phyloP scores from a whole-genome alignment of 805 yeast genomes.

The Cyberlindnera nakhonratchasimensis region DNA sequence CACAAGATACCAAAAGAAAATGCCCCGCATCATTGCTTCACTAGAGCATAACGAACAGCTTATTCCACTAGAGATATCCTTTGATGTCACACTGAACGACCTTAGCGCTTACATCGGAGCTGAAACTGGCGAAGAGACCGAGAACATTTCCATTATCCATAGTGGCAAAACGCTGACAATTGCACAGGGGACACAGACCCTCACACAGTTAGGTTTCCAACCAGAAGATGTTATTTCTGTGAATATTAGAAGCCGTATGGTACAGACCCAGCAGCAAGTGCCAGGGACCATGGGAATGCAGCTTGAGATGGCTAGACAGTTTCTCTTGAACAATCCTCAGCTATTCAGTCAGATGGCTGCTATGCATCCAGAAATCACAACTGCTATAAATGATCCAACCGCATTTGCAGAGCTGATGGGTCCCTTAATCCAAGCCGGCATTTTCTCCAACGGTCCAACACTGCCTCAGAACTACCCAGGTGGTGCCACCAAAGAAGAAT shows the following conservation, averaged over 20 bases:
- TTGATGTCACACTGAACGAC: slow-evolving; percentile 60
- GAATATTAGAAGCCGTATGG: slow-evolving; percentile 2
- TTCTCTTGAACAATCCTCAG: slow-evolving; percentile 40
- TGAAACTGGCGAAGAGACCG: slow-evolving; percentile 24
- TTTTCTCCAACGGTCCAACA: slow-evolving; percentile 28
- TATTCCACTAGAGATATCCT: slow-evolving; percentile 55
- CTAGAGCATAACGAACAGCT: slow-evolving; percentile 18
- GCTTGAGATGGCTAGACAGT: slow-evolving; percentile 49
- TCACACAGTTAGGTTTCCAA: slow-evolving; percentile 46
- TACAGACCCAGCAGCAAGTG: background rate
- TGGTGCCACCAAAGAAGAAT: slow-evolving; percentile 35
- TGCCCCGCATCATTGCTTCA: slow-evolving; percentile 22
- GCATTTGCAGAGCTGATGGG: slow-evolving; percentile 42
- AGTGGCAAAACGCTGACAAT: slow-evolving; percentile 41
- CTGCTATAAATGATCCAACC: slow-evolving; percentile 43
- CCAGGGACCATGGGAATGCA: slow-evolving; percentile 11
- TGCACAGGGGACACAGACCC: slow-evolving; percentile 30
- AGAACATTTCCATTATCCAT: slow-evolving; percentile 45
- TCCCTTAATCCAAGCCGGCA: slow-evolving; percentile 7
- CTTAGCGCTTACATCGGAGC: slow-evolving; percentile 66
- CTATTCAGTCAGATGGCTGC: slow-evolving; percentile 34
- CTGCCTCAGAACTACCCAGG: slow-evolving; percentile 6
- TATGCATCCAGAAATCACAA: slow-evolving; percentile 46
- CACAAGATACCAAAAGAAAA: slow-evolving; percentile 1
- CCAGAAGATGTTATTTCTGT: slow-evolving; percentile 52